Conservation (phyloP, 495 filamentous ascomycete genomes). For the Penicillium crystallinum region DNA sequence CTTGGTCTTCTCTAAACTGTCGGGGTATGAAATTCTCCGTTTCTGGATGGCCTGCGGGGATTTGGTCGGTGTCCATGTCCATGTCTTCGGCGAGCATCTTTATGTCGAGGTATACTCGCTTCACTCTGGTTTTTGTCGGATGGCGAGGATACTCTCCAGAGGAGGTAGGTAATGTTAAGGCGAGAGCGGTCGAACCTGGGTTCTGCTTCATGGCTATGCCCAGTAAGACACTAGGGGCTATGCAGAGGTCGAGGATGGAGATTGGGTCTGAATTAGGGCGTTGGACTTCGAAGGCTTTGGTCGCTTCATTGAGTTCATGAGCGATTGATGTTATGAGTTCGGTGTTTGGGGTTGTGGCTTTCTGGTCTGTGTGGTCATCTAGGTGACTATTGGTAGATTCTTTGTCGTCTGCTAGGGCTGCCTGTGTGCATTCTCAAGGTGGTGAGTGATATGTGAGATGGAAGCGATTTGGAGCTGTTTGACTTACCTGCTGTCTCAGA, state of each 20-base stretch:
- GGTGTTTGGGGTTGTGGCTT: not conserved
- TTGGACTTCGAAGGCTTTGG: not conserved
- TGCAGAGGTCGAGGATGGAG: conserved; percentile 51
- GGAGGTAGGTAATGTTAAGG: not conserved
- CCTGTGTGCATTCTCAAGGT: too few species aligned
- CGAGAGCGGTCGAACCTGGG: conserved; percentile 2
- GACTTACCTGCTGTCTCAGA: not conserved
- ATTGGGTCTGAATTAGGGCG: not conserved
- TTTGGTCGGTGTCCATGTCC: conserved; percentile 27
- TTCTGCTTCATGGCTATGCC: conserved; percentile 30
- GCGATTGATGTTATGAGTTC: not conserved
- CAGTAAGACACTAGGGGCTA: conserved; percentile 53
- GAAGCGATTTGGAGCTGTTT: not conserved
- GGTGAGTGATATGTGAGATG: too few species aligned
- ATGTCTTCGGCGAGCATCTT: conserved; percentile 53
- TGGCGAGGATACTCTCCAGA: not conserved
- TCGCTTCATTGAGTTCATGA: not conserved
- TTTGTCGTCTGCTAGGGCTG: too few species aligned
- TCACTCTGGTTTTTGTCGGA: conserved; percentile 23
- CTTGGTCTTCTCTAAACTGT: conserved; percentile 10
- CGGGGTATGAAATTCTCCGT: conserved; percentile 29
- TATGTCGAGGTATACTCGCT: conserved; percentile 41
- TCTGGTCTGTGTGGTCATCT: not conserved
- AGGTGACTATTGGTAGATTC: too few species aligned
- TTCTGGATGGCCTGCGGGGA: conserved; percentile 44